Base-by-base conservation (phyloP, 2,329 filamentous ascomycete genomes). In the Ophiocordyceps australis region DNA sequence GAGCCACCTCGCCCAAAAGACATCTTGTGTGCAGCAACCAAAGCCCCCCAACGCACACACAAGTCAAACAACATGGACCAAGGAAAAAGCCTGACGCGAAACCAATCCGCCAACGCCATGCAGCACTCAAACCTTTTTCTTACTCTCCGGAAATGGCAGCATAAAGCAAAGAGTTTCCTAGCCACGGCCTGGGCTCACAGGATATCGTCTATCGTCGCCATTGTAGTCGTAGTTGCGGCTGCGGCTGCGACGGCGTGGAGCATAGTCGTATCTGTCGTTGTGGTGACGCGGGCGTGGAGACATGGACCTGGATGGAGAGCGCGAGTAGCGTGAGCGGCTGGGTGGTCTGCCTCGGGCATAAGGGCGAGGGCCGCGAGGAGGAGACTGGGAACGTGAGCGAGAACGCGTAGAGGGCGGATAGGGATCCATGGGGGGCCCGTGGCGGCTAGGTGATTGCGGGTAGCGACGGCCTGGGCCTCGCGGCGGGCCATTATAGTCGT, bases 361-460 rank as follows among this genome's bases (percentile, higher is more conserved):
- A 22, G 34, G 13, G 39, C 43, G 20, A 45, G 41, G 11, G 43
- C 22, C 28, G 37, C 14, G 45, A 45, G 20, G 52, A 51, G 12
- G 53, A 55, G 12, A 54, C 46, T 7, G 45, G 54, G 28, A 61
- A 27, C n/a, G 48, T 38, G 25, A 38, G 51, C 7, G 67, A 9
- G 26, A 69, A 6, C 55, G 41, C 1, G 68, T 68, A 15, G 59
- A 56, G n/a, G 72, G 73, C 5, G 72, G 61, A 43, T 76, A 79
- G 16, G 60, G 63, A 36, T 74, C 65, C 25, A 58, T 54, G 32
- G 58, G 45, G 28, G 53, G 38, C 7, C 55, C 57, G 31, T 44
- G 56, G 14, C 54, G 49, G 20, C 42, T 38, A 21, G 47, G 47
- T 6, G 49, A 47, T 23, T 38, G 15, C 8, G 22, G 22, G 5